Conservation (phyloP, 179 eudicot genomes). For the Silene vulgaris region DNA sequence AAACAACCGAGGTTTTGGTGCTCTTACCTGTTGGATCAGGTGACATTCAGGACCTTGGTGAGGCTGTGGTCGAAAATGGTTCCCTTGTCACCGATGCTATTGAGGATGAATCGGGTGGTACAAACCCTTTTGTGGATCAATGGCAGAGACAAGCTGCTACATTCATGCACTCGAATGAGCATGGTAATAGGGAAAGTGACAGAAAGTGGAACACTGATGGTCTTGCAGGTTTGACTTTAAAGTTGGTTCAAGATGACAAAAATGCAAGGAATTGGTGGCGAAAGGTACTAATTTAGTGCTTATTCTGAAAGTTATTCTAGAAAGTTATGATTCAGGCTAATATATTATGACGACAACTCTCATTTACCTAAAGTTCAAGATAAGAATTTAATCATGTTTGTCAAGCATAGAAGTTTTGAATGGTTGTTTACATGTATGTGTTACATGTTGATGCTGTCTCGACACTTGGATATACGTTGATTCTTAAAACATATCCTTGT, state of each 20-base stretch:
- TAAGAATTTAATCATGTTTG: too few relatives aligned
- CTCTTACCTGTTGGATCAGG: slow-evolving; percentile 39
- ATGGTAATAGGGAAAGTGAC: slow-evolving; percentile 45
- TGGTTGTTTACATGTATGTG: background rate
- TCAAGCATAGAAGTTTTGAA: background rate
- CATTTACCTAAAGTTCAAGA: background rate
- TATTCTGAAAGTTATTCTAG: background rate
- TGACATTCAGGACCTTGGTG: slow-evolving; percentile 31
- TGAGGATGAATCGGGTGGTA: slow-evolving; percentile 28
- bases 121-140: slow-evolving; percentile 78
- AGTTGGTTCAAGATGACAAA: slow-evolving; percentile 77
- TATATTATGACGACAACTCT: background rate
- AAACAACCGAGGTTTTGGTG: slow-evolving; percentile 47
- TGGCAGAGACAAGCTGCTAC: slow-evolving; percentile 82
- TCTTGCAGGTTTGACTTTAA: slow-evolving; percentile 70
- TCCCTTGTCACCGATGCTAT: slow-evolving; percentile 28
- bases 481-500: background rate
- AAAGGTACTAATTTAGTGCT: slow-evolving; percentile 46
- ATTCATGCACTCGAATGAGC: slow-evolving; percentile 86
- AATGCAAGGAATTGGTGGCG: slow-evolving; percentile 91
- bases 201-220: slow-evolving; percentile 72
- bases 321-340: background rate
- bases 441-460: background rate
- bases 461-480: background rate
- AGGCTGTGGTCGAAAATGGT: slow-evolving; percentile 35